phyloP scores from a whole-genome alignment of 2,329 filamentous ascomycete genomes.

The Fusarium nygamai region DNA sequence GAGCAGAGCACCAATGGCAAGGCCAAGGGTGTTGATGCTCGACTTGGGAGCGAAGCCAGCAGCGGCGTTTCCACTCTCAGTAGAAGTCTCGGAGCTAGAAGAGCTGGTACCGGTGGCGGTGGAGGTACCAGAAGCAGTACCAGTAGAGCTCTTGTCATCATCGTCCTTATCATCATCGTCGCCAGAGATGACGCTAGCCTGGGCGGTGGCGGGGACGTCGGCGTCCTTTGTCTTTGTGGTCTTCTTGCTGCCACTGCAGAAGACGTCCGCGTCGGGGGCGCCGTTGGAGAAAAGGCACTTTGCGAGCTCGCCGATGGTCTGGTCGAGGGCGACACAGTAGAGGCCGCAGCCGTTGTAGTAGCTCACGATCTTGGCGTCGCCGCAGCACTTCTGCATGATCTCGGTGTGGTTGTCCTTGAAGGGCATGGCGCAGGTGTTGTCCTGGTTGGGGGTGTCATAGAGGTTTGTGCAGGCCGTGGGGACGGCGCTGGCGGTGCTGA shows the following conservation, averaged over 20 bases:
- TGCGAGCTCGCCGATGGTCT: constrained; percentile 44
- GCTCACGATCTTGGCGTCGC: constrained; percentile 52
- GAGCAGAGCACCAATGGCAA: constrained; percentile 50
- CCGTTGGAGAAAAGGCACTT: constrained; percentile 54
- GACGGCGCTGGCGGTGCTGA: constrained; percentile 15
- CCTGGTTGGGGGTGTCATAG: constrained; percentile 55
- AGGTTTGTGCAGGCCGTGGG: constrained; percentile 37
- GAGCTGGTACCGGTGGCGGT: constrained; percentile 14
- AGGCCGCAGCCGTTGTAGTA: constrained; percentile 60
- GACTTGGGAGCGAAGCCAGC: constrained; percentile 35
- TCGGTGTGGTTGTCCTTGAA: constrained; percentile 53
- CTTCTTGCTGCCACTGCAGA: constrained; percentile 53
- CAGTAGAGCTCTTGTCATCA: constrained; percentile 13
- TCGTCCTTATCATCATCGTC: constrained; percentile 14
- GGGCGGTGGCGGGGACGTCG: constrained; percentile 43
- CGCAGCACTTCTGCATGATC: constrained; percentile 58
- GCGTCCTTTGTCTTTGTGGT: constrained; percentile 46
- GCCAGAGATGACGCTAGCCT: constrained; percentile 46
- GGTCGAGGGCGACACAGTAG: constrained; percentile 56
- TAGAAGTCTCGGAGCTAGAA: constrained; percentile 20
- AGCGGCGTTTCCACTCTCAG: constrained; percentile 34
- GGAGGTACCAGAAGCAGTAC: constrained; percentile 8
- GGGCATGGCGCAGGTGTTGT: constrained; percentile 57
- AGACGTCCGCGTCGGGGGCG: constrained; percentile 51
- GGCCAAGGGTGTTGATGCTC: constrained; percentile 45